phyloP scores from a whole-genome alignment of 768 basidiomycete genomes.

The Trametes meyenii region DNA sequence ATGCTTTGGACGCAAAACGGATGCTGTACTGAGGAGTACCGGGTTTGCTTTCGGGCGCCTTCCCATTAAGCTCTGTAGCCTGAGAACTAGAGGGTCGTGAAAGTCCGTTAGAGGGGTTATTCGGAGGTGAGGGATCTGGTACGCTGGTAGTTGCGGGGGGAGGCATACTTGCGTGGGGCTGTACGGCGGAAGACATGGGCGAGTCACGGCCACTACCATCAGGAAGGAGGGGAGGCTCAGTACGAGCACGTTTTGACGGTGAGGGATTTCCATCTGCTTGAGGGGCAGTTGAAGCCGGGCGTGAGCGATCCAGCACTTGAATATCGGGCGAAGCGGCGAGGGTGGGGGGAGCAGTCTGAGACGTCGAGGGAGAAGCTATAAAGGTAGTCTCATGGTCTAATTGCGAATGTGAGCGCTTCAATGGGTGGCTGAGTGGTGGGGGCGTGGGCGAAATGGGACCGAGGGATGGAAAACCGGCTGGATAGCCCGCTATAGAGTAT shows the following conservation, averaged over 20 bases:
- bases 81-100: constrained; percentile 51
- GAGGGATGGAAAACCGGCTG: constrained; percentile 51
- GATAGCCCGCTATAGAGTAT: constrained; percentile 47
- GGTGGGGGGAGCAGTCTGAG: constrained; percentile 29
- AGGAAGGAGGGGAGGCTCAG: constrained; percentile 41
- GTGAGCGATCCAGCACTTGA: constrained; percentile 48
- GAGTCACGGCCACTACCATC: constrained; percentile 18
- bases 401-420: constrained; percentile 70
- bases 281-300: constrained; percentile 54
- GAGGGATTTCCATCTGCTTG: constrained; percentile 60
- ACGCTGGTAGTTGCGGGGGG: constrained; percentile 13
- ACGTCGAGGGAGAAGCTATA: constrained; percentile 13
- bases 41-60: constrained; percentile 40
- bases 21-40: constrained; percentile 50
- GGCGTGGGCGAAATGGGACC: constrained; percentile 39
- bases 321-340: constrained; percentile 47
- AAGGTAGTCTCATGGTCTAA: constrained; percentile 53
- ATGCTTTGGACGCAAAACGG: constrained; percentile 72
- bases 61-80: constrained; percentile 46
- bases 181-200: constrained; percentile 8
- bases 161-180: constrained; percentile 32
- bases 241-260: constrained; percentile 72
- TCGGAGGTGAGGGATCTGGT: constrained; percentile 32
- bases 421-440: constrained; percentile 39
- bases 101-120: constrained; percentile 45